Percentiles rank a stretch among this genome's conserved stretches.
Conservation (phyloP, 768 basidiomycete species). For the Mycena rosella region DNA sequence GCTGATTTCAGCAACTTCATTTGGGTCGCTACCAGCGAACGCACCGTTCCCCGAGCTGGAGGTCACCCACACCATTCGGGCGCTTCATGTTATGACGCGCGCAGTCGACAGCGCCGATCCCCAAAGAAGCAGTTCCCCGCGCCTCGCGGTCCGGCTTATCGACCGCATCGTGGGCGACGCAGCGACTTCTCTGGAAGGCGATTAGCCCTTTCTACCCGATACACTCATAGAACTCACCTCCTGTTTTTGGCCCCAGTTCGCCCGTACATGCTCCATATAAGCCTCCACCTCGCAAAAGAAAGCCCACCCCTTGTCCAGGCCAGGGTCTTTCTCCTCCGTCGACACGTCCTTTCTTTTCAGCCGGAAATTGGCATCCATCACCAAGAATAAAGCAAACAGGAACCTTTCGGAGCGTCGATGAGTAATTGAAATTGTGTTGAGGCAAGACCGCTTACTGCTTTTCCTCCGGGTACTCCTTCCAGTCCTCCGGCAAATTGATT, state of each 20-base stretch:
- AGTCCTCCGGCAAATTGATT: slow-evolving; percentile 41
- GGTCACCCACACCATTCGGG: neutral
- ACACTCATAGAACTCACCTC: neutral
- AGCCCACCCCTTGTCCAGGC: neutral
- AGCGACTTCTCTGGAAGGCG: slow-evolving; percentile 46
- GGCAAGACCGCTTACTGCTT: neutral
- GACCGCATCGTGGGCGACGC: slow-evolving; percentile 46
- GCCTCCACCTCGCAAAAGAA: neutral
- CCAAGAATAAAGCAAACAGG: slow-evolving; percentile 1
- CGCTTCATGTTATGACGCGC: slow-evolving; percentile 15
- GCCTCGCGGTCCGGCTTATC: slow-evolving; percentile 41
- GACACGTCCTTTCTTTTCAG: slow-evolving; percentile 4
- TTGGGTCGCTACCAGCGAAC: too few species aligned
- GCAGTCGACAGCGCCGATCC: neutral
- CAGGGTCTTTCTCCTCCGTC: slow-evolving; percentile 5
- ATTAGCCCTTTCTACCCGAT: neutral
- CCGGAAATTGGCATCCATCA: slow-evolving; percentile 48
- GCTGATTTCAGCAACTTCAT: neutral
- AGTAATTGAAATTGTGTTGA: too few species aligned
- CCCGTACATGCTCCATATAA: neutral
- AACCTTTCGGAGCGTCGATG: neutral
- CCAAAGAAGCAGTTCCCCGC: neutral
- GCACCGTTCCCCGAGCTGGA: slow-evolving; percentile 47
- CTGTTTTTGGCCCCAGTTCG: neutral
- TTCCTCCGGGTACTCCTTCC: slow-evolving; percentile 33